These are phyloP conservation scores for Dioszegia crocea DNA, from an alignment of 768 basidiomycete species.

Conservation along the genomic window DNA sequence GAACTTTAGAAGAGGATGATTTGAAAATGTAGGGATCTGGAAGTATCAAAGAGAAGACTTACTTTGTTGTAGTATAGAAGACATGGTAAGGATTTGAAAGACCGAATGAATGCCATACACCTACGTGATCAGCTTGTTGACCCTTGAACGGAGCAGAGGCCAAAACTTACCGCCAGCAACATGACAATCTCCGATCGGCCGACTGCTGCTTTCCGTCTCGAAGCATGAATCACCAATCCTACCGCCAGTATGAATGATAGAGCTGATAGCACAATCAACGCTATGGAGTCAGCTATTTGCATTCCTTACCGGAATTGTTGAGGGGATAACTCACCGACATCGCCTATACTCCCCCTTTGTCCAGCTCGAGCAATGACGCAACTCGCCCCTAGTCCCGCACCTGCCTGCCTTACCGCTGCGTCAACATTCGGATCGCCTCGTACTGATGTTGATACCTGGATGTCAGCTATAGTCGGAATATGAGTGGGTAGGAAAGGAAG, in stretches of 20 bases:
- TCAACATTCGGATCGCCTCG: slow-evolving; percentile 53
- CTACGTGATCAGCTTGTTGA: slow-evolving; percentile 11
- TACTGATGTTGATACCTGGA: slow-evolving; percentile 18
- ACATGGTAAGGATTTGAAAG: slow-evolving; percentile 75
- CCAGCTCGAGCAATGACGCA: slow-evolving; percentile 70
- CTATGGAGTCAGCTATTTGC: slow-evolving; percentile 43
- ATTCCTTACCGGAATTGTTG: not conserved
- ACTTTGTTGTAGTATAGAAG: slow-evolving; percentile 71
- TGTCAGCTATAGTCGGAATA: slow-evolving; percentile 4
- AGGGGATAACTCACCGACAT: slow-evolving; percentile 62
- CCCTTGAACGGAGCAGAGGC: not conserved
- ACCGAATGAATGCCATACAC: slow-evolving; percentile 56
- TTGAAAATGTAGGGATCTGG: too few species aligned
- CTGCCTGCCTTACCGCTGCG: slow-evolving; percentile 56
- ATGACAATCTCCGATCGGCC: slow-evolving; percentile 54
- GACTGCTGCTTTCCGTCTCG: slow-evolving; percentile 78
- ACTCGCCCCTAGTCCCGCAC: slow-evolving; percentile 73
- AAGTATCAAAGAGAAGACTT: slow-evolving; percentile 4
- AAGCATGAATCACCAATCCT: slow-evolving; percentile 59
- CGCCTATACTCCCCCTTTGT: slow-evolving; percentile 53
- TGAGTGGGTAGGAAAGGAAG: not conserved
- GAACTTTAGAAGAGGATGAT: too few species aligned
- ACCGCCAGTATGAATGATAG: slow-evolving; percentile 63
- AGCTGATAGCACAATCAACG: slow-evolving; percentile 78
- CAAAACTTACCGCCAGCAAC: slow-evolving; percentile 26